Evolutionary conservation across 2,329 filamentous ascomycete species (phyloP).

Genomic region (Cercospora sp.): DNA sequence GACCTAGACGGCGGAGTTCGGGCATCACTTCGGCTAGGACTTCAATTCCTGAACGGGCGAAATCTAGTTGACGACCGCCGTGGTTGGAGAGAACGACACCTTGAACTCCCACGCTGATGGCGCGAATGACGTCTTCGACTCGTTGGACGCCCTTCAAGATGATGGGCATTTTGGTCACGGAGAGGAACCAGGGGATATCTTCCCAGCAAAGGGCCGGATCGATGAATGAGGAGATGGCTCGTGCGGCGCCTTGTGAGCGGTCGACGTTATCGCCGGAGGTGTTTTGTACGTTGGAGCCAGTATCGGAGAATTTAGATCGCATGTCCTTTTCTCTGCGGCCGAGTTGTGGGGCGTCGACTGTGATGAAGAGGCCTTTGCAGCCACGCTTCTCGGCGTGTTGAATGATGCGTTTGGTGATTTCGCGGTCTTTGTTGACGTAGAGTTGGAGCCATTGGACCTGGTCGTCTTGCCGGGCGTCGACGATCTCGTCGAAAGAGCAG

Average conservation of each 20-base stretch:
- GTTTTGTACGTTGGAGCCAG: constrained; percentile 77
- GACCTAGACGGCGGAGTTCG: constrained; percentile 47
- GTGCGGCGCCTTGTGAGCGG: constrained; percentile 85
- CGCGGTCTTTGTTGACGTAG: constrained; percentile 83
- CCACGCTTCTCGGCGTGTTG: constrained; percentile 87
- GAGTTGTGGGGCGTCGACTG: constrained; percentile 93
- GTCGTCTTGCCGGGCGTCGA: constrained; percentile 75
- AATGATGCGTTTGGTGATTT: constrained; percentile 86
- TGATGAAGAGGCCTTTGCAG: constrained; percentile 96
- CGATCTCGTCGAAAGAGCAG: constrained; percentile 95
- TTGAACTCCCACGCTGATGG: constrained; percentile 70
- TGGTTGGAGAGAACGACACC: constrained; percentile 96
- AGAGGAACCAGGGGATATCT: constrained; percentile 76
- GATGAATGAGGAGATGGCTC: constrained; percentile 95
- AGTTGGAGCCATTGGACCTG: constrained; percentile 97
- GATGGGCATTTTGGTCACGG: constrained; percentile 89
- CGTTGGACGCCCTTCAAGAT: constrained; percentile 95
- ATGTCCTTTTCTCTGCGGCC: constrained; percentile 97
- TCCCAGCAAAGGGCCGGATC: constrained; percentile 92
- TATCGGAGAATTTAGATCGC: constrained; percentile 75
- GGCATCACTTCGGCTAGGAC: constrained; percentile 93
- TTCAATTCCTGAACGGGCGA: constrained; percentile 84
- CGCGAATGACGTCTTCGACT: constrained; percentile 88
- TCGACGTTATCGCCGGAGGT: constrained; percentile 70
- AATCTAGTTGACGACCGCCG: constrained; percentile 91